Percentiles rank a stretch among this genome's conserved stretches.
These are phyloP conservation scores for Trichosporon sp. DNA, from an alignment of 1,284 basidiomycete species.

Conservation along the genomic window DNA sequence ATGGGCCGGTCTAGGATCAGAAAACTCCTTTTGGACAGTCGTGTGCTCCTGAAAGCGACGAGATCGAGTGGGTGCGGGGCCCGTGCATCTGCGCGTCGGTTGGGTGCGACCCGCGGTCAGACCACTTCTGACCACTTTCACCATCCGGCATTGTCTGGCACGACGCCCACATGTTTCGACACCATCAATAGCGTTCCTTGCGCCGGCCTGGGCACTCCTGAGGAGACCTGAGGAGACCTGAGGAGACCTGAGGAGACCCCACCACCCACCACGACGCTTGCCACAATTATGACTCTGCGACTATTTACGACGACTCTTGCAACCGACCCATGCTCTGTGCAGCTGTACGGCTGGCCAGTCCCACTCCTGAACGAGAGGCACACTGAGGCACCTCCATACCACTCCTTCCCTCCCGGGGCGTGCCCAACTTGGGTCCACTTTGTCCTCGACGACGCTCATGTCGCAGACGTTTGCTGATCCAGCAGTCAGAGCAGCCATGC, in stretches of 20 bases:
- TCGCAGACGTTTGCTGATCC: not conserved
- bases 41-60: not conserved
- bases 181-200: not conserved
- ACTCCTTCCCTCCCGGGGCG: no score
- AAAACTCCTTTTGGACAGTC: not conserved
- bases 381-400: not conserved
- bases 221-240: not conserved
- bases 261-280: not conserved
- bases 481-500: conserved; percentile 2
- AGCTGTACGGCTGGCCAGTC: not conserved
- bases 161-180: conserved; percentile 5
- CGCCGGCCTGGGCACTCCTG: not conserved
- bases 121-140: not conserved
- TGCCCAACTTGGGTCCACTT: not conserved
- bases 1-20: conserved; percentile 8
- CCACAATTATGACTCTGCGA: not conserved
- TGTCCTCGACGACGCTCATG: conserved; percentile 1
- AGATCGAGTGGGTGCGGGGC: conserved; percentile 10
- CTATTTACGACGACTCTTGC: conserved; percentile 8
- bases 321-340: not conserved
- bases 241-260: not conserved
- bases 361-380: not conserved
- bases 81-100: not conserved
- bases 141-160: not conserved
- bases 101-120: not conserved